These are phyloP conservation scores for Phlyctochytrium arcticum DNA, from an alignment of 192 early-diverging fungal species.

Conservation along the genomic window DNA sequence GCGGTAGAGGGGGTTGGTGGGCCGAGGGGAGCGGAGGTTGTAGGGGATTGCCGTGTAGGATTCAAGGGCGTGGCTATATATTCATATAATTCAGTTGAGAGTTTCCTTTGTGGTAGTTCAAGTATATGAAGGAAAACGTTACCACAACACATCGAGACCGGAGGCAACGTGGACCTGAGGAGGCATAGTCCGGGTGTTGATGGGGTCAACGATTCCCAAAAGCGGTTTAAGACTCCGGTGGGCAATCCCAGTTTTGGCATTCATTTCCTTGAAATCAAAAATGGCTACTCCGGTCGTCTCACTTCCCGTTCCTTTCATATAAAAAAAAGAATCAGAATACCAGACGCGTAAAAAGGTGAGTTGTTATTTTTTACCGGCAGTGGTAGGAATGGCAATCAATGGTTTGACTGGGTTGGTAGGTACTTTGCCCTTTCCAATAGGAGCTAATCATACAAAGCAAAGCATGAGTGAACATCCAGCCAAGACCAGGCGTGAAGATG, in stretches of 20 bases:
- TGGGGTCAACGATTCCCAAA: constrained; percentile 82
- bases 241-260: constrained; percentile 88
- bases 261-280: constrained; percentile 79
- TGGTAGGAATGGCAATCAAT: constrained; percentile 57
- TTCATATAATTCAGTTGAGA: neutral
- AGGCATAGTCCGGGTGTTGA: constrained; percentile 85
- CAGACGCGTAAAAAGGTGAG: too few relatives aligned
- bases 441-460: constrained; percentile 41
- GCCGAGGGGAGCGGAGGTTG: constrained; percentile 68
- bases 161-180: constrained; percentile 77
- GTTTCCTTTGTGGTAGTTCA: neutral
- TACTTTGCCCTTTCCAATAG: constrained; percentile 80
- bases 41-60: constrained; percentile 90
- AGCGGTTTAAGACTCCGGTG: constrained; percentile 77
- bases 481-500: neutral
- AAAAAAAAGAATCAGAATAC: too few relatives aligned
- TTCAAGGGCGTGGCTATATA: constrained; percentile 74
- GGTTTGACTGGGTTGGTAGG: constrained; percentile 71
- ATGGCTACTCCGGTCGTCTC: constrained; percentile 93
- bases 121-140: neutral
- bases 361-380: too few relatives aligned
- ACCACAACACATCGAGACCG: constrained; percentile 81
- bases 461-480: neutral
- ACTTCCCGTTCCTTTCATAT: constrained; percentile 63
- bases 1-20: constrained; percentile 72